Evolutionary conservation across 768 basidiomycete species (phyloP), one percentile per base, ranked within the genome.

Genomic region (Suillus tomentosus): DNA sequence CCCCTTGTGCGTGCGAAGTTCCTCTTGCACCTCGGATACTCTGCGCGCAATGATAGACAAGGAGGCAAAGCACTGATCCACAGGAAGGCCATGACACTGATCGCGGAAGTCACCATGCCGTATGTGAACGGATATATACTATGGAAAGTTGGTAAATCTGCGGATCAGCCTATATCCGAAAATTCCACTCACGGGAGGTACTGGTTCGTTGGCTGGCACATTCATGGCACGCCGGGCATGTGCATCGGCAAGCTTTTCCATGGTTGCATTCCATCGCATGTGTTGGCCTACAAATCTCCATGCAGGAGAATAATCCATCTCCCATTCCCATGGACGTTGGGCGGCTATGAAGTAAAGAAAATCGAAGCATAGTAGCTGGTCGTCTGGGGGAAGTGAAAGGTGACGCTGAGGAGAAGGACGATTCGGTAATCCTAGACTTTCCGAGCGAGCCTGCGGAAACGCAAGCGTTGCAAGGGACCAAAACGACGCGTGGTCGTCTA

Each of bases 41-140:
- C 84, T 81, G 59, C 80, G 78, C n/a, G 77, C 82, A 65, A 85
- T 82, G 43, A 80, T 82, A 36, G 81, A 69, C n/a, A 87, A 64
- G 2, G 85, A 72, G 24, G 85, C 83, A 63, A 83, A 86, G 65
- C 86, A 88, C 37, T 81, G 80, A n/a, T 76, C 70, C 0, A 78
- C 45, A 19, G 81, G 73, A 5, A 75, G 70, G 13, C 78, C 78
- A 11, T 76, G 73, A 65, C 87, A 88, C 67, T 75, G 82, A 37
- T 65, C 70, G 45, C 68, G 68, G 67, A 88, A 88, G 69, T 88
- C 87, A 19, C 81, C 80, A 59, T 80, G 84, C 7, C 87, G 83
- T 43, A 82, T 74, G 67, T 88, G 87, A 31, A 88, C 77, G 5
- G 80, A 77, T 67, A 89, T 87, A 71, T 79, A 89, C 84, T 86